Base-by-base conservation (phyloP, 306 rosid species). In the Sechiopsis laciniata region DNA sequence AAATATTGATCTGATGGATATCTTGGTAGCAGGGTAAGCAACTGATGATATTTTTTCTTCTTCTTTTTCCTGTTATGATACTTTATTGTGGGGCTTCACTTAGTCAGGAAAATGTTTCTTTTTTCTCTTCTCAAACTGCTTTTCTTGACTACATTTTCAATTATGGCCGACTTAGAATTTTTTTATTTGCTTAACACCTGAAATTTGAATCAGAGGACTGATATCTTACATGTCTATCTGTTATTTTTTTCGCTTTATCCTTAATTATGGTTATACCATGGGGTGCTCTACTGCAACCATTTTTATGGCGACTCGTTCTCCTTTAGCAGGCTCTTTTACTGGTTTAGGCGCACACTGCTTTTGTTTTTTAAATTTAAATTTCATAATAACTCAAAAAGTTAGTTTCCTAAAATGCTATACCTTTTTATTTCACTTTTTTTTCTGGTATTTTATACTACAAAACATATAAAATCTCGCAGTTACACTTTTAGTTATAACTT, bases 1-100 rank as follows among this genome's bases (percentile, higher is more conserved):
- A 57, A 94, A 94, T 78, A 71, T 89, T 78, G 96, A 94, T 71
- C 86, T 94, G 53, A 81, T 94, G 97, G 96, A 91, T 85, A 52
- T 78, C 71, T 86, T 94, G 84, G 77, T 94, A 24, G 48, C 80
- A 74, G 99, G 99, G 99, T 94, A 85, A 86, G 91, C 22, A 73
- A 51, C 40, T 19, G 37, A 58, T 60, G 13, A n/a, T 20, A 37
- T 37, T 1, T 37, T 1, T 37, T 37, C 2, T 2, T 37, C 3
- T 46, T 15, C 6, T 40, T 40, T 32, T 48, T 48, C n/a, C 40
- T 68, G 20, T 21, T 56, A 48, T 14, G 21, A 22, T 46, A 20
- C 40, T 68, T 48, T 48, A 21, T 48, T 68, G 20, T 48, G 73
- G 37, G 53, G 37, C 14, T 61, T 61, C 45, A 61, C 46, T 40